These are phyloP conservation scores for Halophytophthora polymorphica DNA, from an alignment of 352 stramenopile species.

Conservation along the genomic window DNA sequence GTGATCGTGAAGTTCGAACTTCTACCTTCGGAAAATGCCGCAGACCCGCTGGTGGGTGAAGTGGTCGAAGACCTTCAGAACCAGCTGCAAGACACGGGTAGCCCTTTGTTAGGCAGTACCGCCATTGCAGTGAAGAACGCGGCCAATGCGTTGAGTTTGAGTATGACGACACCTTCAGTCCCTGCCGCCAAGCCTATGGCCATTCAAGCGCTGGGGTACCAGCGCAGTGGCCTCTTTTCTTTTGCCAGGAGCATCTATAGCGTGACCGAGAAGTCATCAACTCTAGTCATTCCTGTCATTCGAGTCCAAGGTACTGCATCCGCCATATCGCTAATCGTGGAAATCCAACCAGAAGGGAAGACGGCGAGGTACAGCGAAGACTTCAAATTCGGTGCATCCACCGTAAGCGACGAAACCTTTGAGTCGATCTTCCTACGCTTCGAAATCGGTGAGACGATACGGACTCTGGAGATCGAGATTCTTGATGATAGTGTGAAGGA, in stretches of 20 bases:
- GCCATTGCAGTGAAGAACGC: constrained; percentile 34
- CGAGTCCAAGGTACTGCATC: constrained; percentile 45
- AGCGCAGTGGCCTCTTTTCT: constrained; percentile 59
- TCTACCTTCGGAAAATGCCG: constrained; percentile 41
- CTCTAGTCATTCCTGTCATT: constrained; percentile 41
- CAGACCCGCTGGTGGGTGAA: constrained; percentile 47
- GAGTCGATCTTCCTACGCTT: constrained; percentile 49
- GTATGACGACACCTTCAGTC: constrained; percentile 16
- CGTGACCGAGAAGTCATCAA: constrained; percentile 49
- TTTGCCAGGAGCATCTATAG: constrained; percentile 53
- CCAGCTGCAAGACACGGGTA: constrained; percentile 41
- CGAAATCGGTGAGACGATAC: constrained; percentile 38
- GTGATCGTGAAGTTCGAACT: constrained; percentile 69
- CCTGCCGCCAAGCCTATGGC: constrained; percentile 15
- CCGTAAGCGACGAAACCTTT: constrained; percentile 20
- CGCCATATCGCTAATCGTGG: constrained; percentile 41
- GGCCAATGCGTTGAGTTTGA: constrained; percentile 26
- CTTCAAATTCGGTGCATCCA: constrained; percentile 27
- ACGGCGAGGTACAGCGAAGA: constrained; percentile 40
- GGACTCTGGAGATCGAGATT: constrained; percentile 48
- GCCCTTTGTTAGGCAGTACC: constrained; percentile 26
- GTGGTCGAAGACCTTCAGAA: constrained; percentile 35
- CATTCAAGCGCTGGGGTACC: constrained; percentile 53
- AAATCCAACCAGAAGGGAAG: constrained; percentile 22
- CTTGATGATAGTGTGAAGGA: constrained; percentile 43